Evolutionary conservation across 306 rosid species (phyloP), one percentile per base, ranked within the genome.

Genomic region (Quillaja saponaria): DNA sequence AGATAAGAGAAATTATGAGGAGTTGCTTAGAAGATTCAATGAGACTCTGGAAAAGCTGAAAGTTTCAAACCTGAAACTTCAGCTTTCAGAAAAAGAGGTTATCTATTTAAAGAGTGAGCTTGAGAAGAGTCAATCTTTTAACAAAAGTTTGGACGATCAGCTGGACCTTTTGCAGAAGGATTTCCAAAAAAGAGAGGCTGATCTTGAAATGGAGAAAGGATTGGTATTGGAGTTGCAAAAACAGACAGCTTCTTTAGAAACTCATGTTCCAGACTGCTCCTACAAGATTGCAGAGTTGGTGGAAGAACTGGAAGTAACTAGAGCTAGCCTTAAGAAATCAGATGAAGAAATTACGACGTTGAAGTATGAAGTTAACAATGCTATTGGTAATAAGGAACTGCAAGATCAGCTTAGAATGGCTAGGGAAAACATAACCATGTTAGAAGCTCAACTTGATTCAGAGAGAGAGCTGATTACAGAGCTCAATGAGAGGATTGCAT

Each of bases 371-470:
- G 80, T 78, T 39, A 13, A 7, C 31, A 60, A 49, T 34, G 69
- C 63, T 51, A 54, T 65, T 42, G 75, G 12, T n/a, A 49, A 33
- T 58, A 38, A 21, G 35, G 68, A 74, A 59, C 72, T 87, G 73
- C 81, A 75, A 69, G 45, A 33, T 69, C 76, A 67, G 76, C 81
- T 82, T 66, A 71, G 60, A 67, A 58, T 44, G 61, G 76, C 80
- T 15, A 42, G 50, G 16, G 68, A 76, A 69, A 72, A 45, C 19
- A 40, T 64, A 39, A 68, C 47, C 48, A 20, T 40, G 37, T 67
- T 78, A 41, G 71, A 78, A 59, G 46, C 51, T 35, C 74, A 71
- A 61, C 70, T 79, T 60, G 76, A 52, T 45, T 72, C 51, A 0
- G 71, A 65, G 75, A 79, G 61, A 70, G 38, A 64, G 39, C 75